A percentile compares a stretch with the other conserved stretches of the same genome.
phyloP scores from a whole-genome alignment of 257 asterid species.

The Penstemon barbatus region DNA sequence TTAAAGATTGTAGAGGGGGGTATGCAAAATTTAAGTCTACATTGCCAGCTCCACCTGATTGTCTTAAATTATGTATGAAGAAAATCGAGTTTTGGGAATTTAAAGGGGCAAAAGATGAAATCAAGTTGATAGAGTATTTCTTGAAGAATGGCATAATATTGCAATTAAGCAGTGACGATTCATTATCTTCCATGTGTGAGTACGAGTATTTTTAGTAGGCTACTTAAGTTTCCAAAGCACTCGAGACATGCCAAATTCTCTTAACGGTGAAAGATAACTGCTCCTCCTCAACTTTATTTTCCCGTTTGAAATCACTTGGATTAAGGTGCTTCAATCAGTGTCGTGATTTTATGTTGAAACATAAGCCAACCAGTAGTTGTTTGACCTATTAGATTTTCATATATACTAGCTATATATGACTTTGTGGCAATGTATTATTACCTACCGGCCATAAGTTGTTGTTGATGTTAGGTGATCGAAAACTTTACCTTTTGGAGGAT shows the following conservation, averaged over 20 bases:
- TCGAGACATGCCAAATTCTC: neutral
- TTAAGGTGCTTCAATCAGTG: too few relatives aligned
- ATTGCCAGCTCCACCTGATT: neutral
- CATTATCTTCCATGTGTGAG: neutral
- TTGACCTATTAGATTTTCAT: too few relatives aligned
- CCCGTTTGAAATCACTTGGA: too few relatives aligned
- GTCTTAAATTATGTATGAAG: neutral
- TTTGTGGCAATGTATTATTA: too few relatives aligned
- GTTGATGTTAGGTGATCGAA: too few relatives aligned
- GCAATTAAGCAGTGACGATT: neutral
- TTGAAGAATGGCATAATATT: slow-evolving; percentile 6
- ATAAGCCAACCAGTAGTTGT: too few relatives aligned
- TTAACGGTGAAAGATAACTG: neutral
- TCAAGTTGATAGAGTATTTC: neutral
- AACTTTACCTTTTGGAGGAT: too few relatives aligned
- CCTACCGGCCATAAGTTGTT: too few relatives aligned
- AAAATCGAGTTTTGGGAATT: slow-evolving; percentile 9
- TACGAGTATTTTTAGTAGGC: neutral
- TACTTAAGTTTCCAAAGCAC: neutral
- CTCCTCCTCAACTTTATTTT: too few relatives aligned
- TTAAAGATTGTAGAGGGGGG: neutral
- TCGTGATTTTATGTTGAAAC: too few relatives aligned
- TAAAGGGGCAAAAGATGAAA: slow-evolving; percentile 3
- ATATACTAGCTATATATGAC: too few relatives aligned
- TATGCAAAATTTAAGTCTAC: neutral